Conservation (phyloP, 495 filamentous ascomycete species). For the Penicillium nucicola region DNA sequence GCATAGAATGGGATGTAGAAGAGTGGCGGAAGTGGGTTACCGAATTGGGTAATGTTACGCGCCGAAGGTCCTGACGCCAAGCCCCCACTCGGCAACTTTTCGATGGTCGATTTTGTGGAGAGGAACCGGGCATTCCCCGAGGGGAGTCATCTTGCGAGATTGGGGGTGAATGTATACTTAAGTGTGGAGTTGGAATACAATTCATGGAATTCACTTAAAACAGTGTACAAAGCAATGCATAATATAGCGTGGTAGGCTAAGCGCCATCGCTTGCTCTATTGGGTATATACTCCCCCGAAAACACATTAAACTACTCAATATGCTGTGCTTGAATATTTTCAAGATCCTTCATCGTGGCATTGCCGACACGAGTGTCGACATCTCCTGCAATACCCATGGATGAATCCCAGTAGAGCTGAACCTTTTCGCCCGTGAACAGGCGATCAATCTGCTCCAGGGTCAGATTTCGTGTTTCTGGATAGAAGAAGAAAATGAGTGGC, state of each 20-base stretch:
- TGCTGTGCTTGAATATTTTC: conserved; percentile 20
- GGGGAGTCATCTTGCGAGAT: background rate
- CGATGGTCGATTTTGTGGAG: conserved; percentile 9
- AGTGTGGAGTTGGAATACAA: too few relatives aligned
- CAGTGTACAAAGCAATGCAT: too few relatives aligned
- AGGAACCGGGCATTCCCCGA: conserved; percentile 8
- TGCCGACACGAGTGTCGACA: conserved; percentile 17
- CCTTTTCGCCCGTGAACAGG: conserved; percentile 39
- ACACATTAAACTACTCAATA: conserved; percentile 18
- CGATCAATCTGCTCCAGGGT: conserved; percentile 73
- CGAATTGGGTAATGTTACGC: conserved; percentile 19
- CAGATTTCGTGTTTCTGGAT: conserved; percentile 63
- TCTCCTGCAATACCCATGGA: conserved; percentile 32
- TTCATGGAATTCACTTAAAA: too few relatives aligned
- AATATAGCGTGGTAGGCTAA: too few relatives aligned
- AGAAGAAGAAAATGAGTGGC: conserved; percentile 71
- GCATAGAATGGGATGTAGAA: conserved; percentile 8
- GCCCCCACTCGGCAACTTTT: background rate
- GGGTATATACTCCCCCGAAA: too few relatives aligned
- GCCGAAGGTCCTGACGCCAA: conserved; percentile 1
- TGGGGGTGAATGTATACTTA: too few relatives aligned
- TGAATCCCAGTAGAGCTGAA: conserved; percentile 41
- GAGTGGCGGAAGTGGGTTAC: conserved; percentile 2
- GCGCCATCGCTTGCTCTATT: too few relatives aligned
- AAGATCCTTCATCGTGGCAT: conserved; percentile 13